phyloP scores from a whole-genome alignment of 139 green algal species.

The Micromonas pusilla region DNA sequence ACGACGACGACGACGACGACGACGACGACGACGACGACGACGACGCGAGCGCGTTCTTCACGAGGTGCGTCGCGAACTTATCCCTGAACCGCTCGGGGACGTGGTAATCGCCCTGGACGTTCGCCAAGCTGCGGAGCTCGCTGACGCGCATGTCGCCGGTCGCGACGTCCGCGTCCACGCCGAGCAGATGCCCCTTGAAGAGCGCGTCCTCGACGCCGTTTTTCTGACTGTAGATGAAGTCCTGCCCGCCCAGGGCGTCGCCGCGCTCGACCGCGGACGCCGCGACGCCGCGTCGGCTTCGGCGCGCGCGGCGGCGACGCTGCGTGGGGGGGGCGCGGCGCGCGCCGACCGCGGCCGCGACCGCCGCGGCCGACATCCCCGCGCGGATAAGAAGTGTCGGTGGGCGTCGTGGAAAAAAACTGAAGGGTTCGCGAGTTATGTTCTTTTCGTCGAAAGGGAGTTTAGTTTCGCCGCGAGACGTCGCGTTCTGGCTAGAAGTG shows the following conservation, averaged over 20 bases:
- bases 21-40: conserved; percentile 17
- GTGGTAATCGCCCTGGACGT: conserved; percentile 43
- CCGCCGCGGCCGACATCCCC: too few relatives aligned
- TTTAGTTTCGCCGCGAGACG: too few relatives aligned
- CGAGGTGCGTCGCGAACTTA: conserved; percentile 24
- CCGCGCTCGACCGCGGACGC: too few relatives aligned
- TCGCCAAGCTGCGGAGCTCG: neutral
- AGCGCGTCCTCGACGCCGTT: conserved; percentile 12
- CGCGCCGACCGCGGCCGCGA: too few relatives aligned
- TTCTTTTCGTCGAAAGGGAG: too few relatives aligned
- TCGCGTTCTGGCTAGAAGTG: too few relatives aligned
- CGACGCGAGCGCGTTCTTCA: conserved; percentile 48
- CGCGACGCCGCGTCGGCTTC: too few relatives aligned
- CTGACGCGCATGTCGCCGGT: conserved; percentile 16
- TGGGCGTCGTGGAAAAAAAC: too few relatives aligned
- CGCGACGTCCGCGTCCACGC: conserved; percentile 30
- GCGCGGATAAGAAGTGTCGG: too few relatives aligned
- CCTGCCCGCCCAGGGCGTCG: conserved; percentile 15
- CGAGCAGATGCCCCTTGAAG: conserved; percentile 18
- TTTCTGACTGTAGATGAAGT: conserved; percentile 17
- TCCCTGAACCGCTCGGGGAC: conserved; percentile 45
- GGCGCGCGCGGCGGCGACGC: too few relatives aligned
- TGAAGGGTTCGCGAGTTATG: too few relatives aligned
- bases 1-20: conserved; percentile 19
- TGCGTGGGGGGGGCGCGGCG: too few relatives aligned